Percentiles rank a stretch among this genome's conserved stretches.
Evolutionary conservation across 495 filamentous ascomycete genomes (phyloP).

Genomic region (Penicillium coffeae): DNA sequence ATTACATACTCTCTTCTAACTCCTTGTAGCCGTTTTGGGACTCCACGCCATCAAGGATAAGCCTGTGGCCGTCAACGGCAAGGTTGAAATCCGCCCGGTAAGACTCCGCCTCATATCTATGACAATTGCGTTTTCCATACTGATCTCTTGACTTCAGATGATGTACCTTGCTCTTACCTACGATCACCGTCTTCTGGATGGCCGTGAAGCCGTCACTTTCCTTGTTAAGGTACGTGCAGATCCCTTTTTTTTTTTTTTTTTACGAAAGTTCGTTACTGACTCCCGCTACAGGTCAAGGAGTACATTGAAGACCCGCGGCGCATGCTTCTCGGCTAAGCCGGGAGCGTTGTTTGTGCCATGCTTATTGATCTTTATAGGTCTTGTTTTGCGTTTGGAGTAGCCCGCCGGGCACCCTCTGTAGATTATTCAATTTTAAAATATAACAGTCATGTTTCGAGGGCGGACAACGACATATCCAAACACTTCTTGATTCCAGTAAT

Average conservation of each 20-base stretch:
- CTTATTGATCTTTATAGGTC: constrained; percentile 12
- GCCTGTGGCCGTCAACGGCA: constrained; percentile 82
- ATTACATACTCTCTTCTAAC: too few relatives aligned
- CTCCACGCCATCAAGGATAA: constrained; percentile 98
- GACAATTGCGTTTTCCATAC: not conserved
- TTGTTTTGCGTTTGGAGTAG: constrained; percentile 14
- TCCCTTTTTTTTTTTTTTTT: not conserved
- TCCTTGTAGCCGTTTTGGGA: constrained; percentile 70
- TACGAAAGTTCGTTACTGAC: constrained; percentile 8
- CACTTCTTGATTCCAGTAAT: not conserved
- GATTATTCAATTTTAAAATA: constrained; percentile 32
- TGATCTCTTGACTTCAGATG: constrained; percentile 55
- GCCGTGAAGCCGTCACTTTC: constrained; percentile 94
- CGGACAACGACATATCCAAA: not conserved
- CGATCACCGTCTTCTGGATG: constrained; percentile 92
- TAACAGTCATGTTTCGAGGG: constrained; percentile 12
- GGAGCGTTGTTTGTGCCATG: not conserved
- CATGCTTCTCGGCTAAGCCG: constrained; percentile 68
- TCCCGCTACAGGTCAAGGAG: constrained; percentile 64
- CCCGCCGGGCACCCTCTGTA: constrained; percentile 27
- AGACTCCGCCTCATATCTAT: constrained; percentile 12
- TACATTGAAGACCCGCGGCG: constrained; percentile 95
- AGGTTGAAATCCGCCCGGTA: constrained; percentile 86
- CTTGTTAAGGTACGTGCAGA: constrained; percentile 80
- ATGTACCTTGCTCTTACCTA: constrained; percentile 99